Conservation (phyloP, 2,329 filamentous ascomycete species). For the Xylariales sp. region DNA sequence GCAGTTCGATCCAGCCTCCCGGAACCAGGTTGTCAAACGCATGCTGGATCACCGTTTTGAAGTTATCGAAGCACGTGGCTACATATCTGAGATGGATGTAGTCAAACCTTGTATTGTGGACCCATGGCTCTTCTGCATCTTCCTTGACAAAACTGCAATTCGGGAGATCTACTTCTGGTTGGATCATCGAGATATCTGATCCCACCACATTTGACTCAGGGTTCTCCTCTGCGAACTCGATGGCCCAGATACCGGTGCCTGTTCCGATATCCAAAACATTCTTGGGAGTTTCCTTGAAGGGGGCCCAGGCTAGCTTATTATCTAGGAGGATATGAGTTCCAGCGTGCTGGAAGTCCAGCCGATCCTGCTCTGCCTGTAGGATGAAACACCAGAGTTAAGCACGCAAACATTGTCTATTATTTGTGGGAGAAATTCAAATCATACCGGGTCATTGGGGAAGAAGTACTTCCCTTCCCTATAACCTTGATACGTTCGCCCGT, state of each 20-base stretch:
- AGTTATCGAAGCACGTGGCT: neutral
- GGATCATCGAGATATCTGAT: slow-evolving; percentile 4
- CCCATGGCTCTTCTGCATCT: neutral
- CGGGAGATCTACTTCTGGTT: neutral
- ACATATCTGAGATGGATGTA: neutral
- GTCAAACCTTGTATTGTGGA: neutral
- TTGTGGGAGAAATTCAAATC: neutral
- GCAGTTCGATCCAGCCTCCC: neutral
- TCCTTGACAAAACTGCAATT: neutral
- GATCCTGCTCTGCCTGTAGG: slow-evolving; percentile 1
- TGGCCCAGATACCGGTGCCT: slow-evolving; percentile 5
- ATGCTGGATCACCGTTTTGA: neutral
- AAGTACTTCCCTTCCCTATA: slow-evolving; percentile 5
- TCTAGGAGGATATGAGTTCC: neutral
- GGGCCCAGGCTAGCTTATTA: slow-evolving; percentile 1
- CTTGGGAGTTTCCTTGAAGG: neutral
- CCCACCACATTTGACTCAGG: slow-evolving; percentile 1
- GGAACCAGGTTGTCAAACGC: neutral
- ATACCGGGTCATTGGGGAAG: slow-evolving; percentile 4
- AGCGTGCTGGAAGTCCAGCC: slow-evolving; percentile 5
- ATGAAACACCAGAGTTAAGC: neutral
- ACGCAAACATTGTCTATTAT: neutral
- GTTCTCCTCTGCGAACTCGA: slow-evolving; percentile 4
- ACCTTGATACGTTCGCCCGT: slow-evolving; percentile 2
- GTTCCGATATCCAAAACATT: slow-evolving; percentile 3